These are phyloP conservation scores for Penicillium angulare DNA, from an alignment of 495 filamentous ascomycete genomes.

Conservation along the genomic window DNA sequence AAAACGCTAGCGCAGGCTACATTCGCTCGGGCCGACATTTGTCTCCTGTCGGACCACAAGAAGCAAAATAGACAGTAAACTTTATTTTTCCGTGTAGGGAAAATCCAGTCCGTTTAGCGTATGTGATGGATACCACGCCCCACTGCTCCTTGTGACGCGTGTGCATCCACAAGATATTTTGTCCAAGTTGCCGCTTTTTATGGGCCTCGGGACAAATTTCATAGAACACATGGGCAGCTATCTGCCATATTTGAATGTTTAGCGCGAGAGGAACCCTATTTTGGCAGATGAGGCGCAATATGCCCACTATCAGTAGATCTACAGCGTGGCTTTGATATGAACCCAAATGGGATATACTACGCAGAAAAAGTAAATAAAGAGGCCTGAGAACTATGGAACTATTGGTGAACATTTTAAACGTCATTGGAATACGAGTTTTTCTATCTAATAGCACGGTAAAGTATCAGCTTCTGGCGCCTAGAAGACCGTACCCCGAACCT, in stretches of 20 bases:
- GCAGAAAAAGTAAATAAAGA: not conserved
- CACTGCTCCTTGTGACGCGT: not conserved
- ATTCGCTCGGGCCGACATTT: not conserved
- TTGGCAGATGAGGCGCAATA: no score
- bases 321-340: no score
- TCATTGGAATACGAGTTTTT: no score
- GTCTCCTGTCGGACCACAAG: not conserved
- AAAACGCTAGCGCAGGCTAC: not conserved
- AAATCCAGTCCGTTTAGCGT: not conserved
- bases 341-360: no score
- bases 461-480: not conserved
- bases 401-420: not conserved
- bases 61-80: not conserved
- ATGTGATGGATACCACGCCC: not conserved
- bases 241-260: no score
- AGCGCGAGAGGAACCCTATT: no score
- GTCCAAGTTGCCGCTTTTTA: no score
- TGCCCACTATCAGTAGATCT: no score
- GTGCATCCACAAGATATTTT: not conserved
- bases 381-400: no score
- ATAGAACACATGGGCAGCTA: no score
- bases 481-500: slow-evolving; percentile 14
- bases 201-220: no score
- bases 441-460: not conserved
- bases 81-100: not conserved